A percentile compares a stretch with the other conserved stretches of the same genome.
Conservation (phyloP, 2,329 filamentous ascomycete species). For the Metarhizium album region DNA sequence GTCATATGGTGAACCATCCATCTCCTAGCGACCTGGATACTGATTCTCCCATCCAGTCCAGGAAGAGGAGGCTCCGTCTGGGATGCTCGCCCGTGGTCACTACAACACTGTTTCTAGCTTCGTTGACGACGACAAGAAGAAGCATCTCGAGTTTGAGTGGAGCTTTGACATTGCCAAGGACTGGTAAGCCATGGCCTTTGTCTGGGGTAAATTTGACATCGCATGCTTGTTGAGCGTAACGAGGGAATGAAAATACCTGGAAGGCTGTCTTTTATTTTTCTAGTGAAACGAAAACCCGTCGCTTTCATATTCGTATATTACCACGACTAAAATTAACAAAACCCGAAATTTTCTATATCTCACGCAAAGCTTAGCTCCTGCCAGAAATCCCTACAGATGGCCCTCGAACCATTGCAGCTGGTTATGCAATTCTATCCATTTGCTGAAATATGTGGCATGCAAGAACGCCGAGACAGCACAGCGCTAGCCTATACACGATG, state of each 20-base stretch:
- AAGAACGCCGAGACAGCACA: not conserved
- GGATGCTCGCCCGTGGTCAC: conserved; percentile 80
- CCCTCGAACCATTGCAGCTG: not conserved
- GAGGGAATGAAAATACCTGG: conserved; percentile 11
- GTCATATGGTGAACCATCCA: conserved; percentile 18
- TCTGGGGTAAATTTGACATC: not conserved
- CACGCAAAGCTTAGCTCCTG: not conserved
- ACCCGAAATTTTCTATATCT: not conserved
- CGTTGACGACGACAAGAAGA: conserved; percentile 87
- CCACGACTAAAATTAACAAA: not conserved
- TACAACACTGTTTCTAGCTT: conserved; percentile 88
- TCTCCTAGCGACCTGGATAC: not conserved
- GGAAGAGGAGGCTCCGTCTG: conserved; percentile 81
- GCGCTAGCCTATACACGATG: not conserved
- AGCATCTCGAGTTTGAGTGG: conserved; percentile 90
- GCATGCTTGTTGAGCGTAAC: conserved; percentile 9
- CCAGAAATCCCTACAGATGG: not conserved
- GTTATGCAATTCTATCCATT: conserved; percentile 12
- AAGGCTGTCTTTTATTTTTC: not conserved
- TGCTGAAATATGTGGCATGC: conserved; percentile 8
- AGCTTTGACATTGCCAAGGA: conserved; percentile 94
- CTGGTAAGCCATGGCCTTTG: conserved; percentile 47
- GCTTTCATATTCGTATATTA: not conserved
- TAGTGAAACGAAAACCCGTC: not conserved
- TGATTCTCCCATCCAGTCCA: conserved; percentile 47